A percentile compares a stretch with the other conserved stretches of the same genome.
Evolutionary conservation across 371 early-diverging fungal species (phyloP).

Genomic region (Fennellomyces sp.): DNA sequence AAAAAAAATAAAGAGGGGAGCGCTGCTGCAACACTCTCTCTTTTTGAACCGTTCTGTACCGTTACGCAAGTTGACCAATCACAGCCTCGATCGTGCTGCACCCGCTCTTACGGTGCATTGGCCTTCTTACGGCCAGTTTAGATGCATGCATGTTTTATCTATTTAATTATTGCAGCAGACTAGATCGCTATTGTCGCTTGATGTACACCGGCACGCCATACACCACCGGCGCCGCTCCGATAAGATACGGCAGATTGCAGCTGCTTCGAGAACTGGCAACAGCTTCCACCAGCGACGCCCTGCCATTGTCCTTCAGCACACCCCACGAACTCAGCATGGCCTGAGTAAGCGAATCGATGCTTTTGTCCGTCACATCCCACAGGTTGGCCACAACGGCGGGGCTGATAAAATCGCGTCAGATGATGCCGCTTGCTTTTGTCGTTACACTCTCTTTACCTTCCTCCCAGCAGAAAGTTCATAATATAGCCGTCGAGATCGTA

Average conservation of each 20-base stretch:
- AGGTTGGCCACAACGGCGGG: conserved; percentile 93
- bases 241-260: conserved; percentile 84
- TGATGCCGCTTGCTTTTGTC: neutral
- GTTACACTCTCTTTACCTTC: conserved; percentile 53
- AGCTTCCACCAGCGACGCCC: conserved; percentile 70
- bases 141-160: neutral
- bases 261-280: conserved; percentile 72
- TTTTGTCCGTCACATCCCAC: conserved; percentile 99
- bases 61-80: neutral
- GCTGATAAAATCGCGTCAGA: no score
- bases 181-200: neutral
- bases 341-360: conserved; percentile 90
- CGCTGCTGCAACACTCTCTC: neutral
- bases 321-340: conserved; percentile 77
- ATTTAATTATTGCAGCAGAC: neutral
- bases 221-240: conserved; percentile 94
- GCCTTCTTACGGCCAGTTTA: neutral
- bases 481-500: conserved; percentile 87
- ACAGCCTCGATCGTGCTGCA: neutral
- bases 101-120: neutral
- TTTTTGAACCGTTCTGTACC: neutral
- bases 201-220: conserved; percentile 91
- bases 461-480: conserved; percentile 79
- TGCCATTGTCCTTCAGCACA: conserved; percentile 32
- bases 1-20: neutral